A percentile compares a stretch with the other conserved stretches of the same genome.
Evolutionary conservation across 345 rosid species (phyloP).

Genomic region (Pugionium dolabratum): DNA sequence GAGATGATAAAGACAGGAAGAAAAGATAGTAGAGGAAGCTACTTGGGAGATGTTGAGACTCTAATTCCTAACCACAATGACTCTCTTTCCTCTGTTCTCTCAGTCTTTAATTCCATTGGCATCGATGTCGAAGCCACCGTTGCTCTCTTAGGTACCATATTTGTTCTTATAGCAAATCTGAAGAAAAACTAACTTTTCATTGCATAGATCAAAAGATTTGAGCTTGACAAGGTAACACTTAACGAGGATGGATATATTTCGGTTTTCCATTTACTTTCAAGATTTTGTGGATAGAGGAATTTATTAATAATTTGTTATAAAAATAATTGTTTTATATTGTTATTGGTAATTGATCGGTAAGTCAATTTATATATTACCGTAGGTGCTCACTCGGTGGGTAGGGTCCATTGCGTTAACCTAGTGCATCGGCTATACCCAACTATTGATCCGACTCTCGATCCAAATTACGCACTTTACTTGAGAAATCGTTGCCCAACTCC

Average conservation of each 20-base stretch:
- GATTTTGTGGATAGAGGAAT: no score
- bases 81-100: constrained; percentile 56
- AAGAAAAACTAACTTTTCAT: background rate
- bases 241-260: no score
- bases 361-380: constrained; percentile 11
- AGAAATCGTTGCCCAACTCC: constrained; percentile 67
- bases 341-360: background rate
- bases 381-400: constrained; percentile 88
- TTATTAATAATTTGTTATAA: no score
- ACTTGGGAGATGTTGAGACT: constrained; percentile 43
- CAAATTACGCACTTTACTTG: constrained; percentile 60
- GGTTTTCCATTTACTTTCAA: no score
- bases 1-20: constrained; percentile 77
- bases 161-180: background rate
- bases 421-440: constrained; percentile 75
- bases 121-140: constrained; percentile 68
- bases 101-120: constrained; percentile 59
- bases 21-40: constrained; percentile 66
- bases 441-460: constrained; percentile 67
- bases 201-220: constrained; percentile 2
- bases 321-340: background rate
- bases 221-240: no score
- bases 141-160: constrained; percentile 60
- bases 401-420: constrained; percentile 76
- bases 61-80: constrained; percentile 74